phyloP scores from a whole-genome alignment of 306 rosid species.

The Castanea mollissima region DNA sequence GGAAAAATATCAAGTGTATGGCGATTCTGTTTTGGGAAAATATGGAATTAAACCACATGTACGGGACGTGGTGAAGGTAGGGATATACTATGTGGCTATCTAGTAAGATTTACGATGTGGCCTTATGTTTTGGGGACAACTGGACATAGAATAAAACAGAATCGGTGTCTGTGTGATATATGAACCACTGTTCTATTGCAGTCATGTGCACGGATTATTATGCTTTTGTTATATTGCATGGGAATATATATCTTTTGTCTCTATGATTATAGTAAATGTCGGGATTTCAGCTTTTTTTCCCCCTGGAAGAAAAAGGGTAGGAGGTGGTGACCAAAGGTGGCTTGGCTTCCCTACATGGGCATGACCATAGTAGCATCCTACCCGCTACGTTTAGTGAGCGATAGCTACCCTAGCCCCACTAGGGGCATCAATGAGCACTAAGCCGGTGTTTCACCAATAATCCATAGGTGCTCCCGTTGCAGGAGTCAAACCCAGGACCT shows the following conservation, averaged over 20 bases:
- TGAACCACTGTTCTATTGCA: neutral
- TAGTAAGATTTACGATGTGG: neutral
- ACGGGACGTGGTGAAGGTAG: constrained; percentile 82
- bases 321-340: too few relatives aligned
- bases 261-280: neutral
- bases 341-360: too few relatives aligned
- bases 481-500: too few relatives aligned
- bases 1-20: constrained; percentile 78
- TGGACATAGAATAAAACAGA: neutral
- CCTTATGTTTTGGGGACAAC: neutral
- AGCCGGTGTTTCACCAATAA: too few relatives aligned
- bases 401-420: too few relatives aligned
- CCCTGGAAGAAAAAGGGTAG: too few relatives aligned
- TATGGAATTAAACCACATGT: constrained; percentile 72
- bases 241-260: neutral
- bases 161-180: neutral
- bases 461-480: too few relatives aligned
- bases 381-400: too few relatives aligned
- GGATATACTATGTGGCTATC: neutral
- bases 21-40: constrained; percentile 70
- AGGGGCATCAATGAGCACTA: too few relatives aligned
- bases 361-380: too few relatives aligned
- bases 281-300: neutral
- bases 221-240: neutral
- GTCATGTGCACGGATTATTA: neutral